Base-by-base conservation (phyloP, 257 asterid genomes). In the Nicotiana otophora region DNA sequence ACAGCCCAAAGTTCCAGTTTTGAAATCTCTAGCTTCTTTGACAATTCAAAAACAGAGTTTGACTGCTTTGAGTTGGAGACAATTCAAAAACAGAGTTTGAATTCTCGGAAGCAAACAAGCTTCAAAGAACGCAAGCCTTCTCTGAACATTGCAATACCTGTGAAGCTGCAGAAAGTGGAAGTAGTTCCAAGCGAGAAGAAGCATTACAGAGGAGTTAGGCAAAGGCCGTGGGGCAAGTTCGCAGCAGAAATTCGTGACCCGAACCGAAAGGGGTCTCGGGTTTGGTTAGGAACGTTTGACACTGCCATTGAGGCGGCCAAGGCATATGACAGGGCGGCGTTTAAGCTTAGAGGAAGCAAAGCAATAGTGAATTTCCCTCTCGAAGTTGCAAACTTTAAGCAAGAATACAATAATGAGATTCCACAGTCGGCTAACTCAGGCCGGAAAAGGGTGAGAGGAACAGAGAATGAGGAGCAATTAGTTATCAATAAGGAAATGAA, bases 171-270 rank as follows among this genome's bases (percentile, higher is more conserved):
- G 62, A 82, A 84, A 9, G 48, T 83, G 34, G 72, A 80, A 12
- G 88, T 83, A 31, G 34, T 12, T 64, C 82, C 62, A 86, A 83
- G 6, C 9, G 78, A 42, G 4, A 80, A 75, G 83, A 83, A 88
- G 82, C 94, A 88, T 64, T 92, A 87, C 91, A 88, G 95, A 61
- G 95, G 95, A 68, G 95, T 92, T 33, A 84, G 97, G 81, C 91
- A 84, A 80, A 79, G 97, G 62, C 97, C 97, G 3, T 91, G 96
- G 95, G 95, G 95, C 30, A 91, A 91, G 26, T 92, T 87, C 65
- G 94, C 96, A 11, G 96, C 96, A 28, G 97, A 91, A 92, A 92
- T 92, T 19, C 92, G 97, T 17, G 97, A 92, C 67, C 97, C 97
- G 0, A 92, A 89, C 77, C 81, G 90, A 78, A 91, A 91, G 69